Percentiles rank a stretch among this genome's conserved stretches.
Evolutionary conservation across 2,329 filamentous ascomycete species (phyloP).

Genomic region (Achaetomium macrosporum): DNA sequence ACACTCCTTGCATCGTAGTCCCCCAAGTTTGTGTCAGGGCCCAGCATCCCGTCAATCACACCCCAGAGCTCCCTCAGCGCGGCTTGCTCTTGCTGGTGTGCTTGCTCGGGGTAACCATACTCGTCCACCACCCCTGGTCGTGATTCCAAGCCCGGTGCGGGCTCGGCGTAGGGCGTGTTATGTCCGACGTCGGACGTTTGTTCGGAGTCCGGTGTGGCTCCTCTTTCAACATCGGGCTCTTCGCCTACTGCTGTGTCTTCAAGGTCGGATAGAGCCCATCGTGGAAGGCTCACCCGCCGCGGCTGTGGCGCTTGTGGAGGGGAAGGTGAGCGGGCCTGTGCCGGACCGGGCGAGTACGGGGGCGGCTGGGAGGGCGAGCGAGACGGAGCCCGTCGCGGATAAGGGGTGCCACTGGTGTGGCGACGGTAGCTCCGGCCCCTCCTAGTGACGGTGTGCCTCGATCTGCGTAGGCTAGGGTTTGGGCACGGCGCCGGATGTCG

Average conservation of each 20-base stretch:
- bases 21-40: neutral
- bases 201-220: no score
- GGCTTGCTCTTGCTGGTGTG: conserved; percentile 1
- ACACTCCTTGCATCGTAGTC: neutral
- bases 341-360: no score
- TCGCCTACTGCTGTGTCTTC: no score
- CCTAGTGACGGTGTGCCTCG: neutral
- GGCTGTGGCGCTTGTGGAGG: neutral
- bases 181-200: no score
- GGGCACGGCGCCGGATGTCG: neutral
- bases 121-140: no score
- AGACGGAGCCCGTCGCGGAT: neutral
- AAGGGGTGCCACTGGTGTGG: neutral
- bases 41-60: conserved; percentile 9
- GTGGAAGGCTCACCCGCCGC: neutral
- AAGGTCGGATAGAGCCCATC: neutral
- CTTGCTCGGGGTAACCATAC: neutral
- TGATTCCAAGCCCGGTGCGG: neutral
- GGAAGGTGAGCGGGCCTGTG: neutral
- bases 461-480: neutral
- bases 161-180: no score
- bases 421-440: neutral
- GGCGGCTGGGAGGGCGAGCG: neutral
- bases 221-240: neutral
- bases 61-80: conserved; percentile 14